Evolutionary conservation across 768 basidiomycete genomes (phyloP).

Genomic region (Favolaschia claudopus): DNA sequence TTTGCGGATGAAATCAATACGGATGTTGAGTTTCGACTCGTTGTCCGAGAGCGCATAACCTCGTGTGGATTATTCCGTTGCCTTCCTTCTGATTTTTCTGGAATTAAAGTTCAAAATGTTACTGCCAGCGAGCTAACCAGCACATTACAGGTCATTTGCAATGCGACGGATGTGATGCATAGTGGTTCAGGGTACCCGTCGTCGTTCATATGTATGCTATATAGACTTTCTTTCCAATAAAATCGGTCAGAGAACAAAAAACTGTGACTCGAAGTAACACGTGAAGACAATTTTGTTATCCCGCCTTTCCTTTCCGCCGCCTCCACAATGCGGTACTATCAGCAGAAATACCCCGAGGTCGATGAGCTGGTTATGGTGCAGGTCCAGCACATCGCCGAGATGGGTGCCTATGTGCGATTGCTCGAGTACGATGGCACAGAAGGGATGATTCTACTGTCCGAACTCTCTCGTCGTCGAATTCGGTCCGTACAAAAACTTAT

Average conservation of each 20-base stretch:
- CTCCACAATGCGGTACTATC: constrained; percentile 85
- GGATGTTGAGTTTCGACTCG: constrained; percentile 41
- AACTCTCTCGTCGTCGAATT: constrained; percentile 95
- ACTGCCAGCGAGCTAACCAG: not conserved
- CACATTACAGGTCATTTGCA: not conserved
- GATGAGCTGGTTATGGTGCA: constrained; percentile 99
- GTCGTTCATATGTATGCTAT: not conserved
- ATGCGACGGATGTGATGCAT: not conserved
- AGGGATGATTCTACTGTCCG: constrained; percentile 99
- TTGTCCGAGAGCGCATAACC: constrained; percentile 47
- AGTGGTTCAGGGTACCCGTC: not conserved
- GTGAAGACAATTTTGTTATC: not conserved
- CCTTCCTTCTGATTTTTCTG: constrained; percentile 63
- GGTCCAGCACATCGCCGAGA: constrained; percentile 98
- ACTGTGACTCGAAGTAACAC: not conserved
- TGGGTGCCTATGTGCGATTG: constrained; percentile 99
- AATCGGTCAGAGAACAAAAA: not conserved
- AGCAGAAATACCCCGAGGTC: constrained; percentile 93
- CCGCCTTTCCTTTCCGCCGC: not conserved
- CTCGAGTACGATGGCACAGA: constrained; percentile 99
- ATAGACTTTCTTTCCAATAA: too few relatives aligned
- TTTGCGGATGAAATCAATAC: constrained; percentile 37
- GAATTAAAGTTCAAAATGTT: constrained; percentile 33
- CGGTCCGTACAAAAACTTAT: constrained; percentile 98
- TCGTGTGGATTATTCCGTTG: constrained; percentile 70